Evolutionary conservation across 2,329 filamentous ascomycete species (phyloP).

Genomic region (Sporothrix variecibatus): DNA sequence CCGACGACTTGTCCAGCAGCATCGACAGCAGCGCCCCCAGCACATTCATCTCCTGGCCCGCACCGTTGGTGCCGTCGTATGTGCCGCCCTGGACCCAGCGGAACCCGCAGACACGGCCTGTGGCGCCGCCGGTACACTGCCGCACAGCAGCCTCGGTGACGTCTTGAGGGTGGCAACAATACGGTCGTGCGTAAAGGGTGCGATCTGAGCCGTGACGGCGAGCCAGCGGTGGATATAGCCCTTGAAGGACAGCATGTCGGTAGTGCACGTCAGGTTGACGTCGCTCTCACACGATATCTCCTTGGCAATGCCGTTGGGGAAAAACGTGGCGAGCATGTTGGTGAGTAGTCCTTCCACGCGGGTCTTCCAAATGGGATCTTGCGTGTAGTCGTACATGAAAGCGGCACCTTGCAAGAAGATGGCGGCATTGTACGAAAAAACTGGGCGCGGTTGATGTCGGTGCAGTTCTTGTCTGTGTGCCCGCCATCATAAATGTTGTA

Average conservation of each 20-base stretch:
- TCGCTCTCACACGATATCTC: slow-evolving; percentile 57
- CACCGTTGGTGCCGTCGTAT: slow-evolving; percentile 54
- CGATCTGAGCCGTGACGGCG: slow-evolving; percentile 50
- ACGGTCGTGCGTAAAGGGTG: slow-evolving; percentile 48
- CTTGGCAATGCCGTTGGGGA: slow-evolving; percentile 49
- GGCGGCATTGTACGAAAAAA: slow-evolving; percentile 59
- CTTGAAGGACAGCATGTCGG: slow-evolving; percentile 62
- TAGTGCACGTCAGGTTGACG: slow-evolving; percentile 50
- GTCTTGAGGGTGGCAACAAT: slow-evolving; percentile 50
- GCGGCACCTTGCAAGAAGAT: slow-evolving; percentile 57
- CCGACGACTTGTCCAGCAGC: slow-evolving; percentile 39
- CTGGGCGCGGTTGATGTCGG: slow-evolving; percentile 52
- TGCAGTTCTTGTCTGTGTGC: slow-evolving; percentile 54
- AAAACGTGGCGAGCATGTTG: slow-evolving; percentile 48
- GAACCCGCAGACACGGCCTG: slow-evolving; percentile 52
- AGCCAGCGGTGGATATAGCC: slow-evolving; percentile 57
- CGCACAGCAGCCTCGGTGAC: slow-evolving; percentile 51
- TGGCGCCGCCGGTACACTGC: slow-evolving; percentile 50
- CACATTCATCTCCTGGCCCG: slow-evolving; percentile 59
- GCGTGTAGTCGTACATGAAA: slow-evolving; percentile 56
- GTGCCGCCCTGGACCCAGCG: slow-evolving; percentile 50
- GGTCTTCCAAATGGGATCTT: slow-evolving; percentile 43
- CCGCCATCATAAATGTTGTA: slow-evolving; percentile 64
- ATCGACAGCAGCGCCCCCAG: slow-evolving; percentile 52
- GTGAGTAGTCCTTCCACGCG: slow-evolving; percentile 51